Percentiles rank a stretch among this genome's conserved stretches.
Evolutionary conservation across 164 flowering plant species (phyloP).

Genomic region (Vitis rupestris): DNA sequence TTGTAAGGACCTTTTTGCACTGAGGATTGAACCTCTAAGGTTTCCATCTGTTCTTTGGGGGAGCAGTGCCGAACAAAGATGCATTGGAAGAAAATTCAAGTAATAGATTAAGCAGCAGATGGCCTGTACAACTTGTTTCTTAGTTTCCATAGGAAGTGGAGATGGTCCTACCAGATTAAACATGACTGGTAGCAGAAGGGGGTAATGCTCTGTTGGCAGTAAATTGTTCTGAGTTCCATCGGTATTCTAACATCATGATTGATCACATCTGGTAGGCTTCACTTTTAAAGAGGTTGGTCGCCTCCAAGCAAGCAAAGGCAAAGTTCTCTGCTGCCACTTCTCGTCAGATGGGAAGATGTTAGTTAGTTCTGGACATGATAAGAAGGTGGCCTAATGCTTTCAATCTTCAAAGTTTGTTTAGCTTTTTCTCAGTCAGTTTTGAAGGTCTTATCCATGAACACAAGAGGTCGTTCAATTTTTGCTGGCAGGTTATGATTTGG

Average conservation of each 20-base stretch:
- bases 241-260: background rate
- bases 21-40: no score
- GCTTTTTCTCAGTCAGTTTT: background rate
- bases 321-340: constrained; percentile 26
- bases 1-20: no score
- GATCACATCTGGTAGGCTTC: constrained; percentile 8
- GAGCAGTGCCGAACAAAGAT: no score
- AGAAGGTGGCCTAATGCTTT: constrained; percentile 9
- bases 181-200: no score
- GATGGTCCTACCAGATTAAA: no score
- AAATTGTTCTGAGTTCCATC: no score
- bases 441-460: no score
- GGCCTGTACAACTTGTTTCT: no score
- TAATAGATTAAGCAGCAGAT: no score
- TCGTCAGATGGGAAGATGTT: constrained; percentile 21
- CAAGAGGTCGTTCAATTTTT: background rate
- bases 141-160: no score
- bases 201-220: background rate
- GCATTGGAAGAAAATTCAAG: no score
- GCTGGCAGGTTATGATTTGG: constrained; percentile 24
- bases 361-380: constrained; percentile 23
- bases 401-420: background rate
- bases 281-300: constrained; percentile 12
- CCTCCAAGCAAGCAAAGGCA: constrained; percentile 13
- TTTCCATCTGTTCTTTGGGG: no score